A percentile compares a stretch with the other conserved stretches of the same genome.
Conservation (phyloP, 2,329 filamentous ascomycete genomes). For the Monosporascus sp. region DNA sequence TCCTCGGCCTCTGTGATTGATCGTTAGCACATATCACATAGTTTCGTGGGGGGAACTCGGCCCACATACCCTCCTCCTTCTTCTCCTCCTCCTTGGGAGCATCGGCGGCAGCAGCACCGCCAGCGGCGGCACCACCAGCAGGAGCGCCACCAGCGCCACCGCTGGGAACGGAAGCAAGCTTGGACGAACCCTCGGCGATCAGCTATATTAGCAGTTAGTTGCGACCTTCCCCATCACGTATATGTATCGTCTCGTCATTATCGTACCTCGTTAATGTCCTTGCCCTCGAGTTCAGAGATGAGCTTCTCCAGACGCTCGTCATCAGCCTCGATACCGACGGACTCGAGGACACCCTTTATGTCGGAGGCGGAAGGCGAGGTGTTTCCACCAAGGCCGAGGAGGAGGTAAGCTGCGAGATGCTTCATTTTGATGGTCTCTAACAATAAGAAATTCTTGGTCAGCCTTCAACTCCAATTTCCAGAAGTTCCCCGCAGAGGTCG, state of each 20-base stretch:
- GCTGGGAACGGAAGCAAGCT: constrained; percentile 96
- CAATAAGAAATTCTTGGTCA: too few relatives aligned
- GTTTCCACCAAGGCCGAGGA: constrained; percentile 93
- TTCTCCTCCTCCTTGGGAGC: constrained; percentile 66
- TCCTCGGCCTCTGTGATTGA: constrained; percentile 52
- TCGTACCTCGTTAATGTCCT: constrained; percentile 86
- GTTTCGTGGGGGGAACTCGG: neutral
- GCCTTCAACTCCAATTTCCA: too few relatives aligned
- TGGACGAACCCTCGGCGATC: constrained; percentile 81
- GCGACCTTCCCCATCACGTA: neutral
- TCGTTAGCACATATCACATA: constrained; percentile 1
- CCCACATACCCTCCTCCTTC: constrained; percentile 68
- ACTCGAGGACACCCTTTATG: constrained; percentile 82
- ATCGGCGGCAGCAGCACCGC: constrained; percentile 59
- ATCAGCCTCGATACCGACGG: constrained; percentile 94
- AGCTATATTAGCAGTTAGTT: constrained; percentile 51
- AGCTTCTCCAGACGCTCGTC: constrained; percentile 79
- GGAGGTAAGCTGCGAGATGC: constrained; percentile 98
- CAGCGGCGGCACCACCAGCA: constrained; percentile 59
- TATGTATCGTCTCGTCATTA: too few relatives aligned
- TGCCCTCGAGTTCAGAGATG: constrained; percentile 85
- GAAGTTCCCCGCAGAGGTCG: too few relatives aligned
- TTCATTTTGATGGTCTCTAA: constrained; percentile 72
- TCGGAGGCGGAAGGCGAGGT: constrained; percentile 77
- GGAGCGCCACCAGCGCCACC: constrained; percentile 74